These are phyloP conservation scores for Talaromyces liani DNA, from an alignment of 495 filamentous ascomycete species.

Conservation along the genomic window DNA sequence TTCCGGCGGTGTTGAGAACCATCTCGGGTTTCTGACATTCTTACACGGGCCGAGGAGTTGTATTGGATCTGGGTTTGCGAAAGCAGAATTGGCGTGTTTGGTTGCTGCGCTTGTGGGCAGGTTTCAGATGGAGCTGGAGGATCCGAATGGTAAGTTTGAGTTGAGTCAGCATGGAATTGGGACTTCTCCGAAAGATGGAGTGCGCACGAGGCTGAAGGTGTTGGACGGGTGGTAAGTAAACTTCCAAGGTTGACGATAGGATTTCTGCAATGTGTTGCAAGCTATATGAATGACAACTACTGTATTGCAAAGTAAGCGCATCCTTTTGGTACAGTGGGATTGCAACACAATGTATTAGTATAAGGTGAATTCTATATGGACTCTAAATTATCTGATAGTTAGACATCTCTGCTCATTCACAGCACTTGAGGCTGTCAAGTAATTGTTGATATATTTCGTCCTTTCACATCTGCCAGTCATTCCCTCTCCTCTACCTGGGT, in stretches of 20 bases:
- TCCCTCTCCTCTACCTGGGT: no score
- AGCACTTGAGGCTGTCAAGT: no score
- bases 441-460: no score
- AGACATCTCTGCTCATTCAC: no score
- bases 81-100: slow-evolving; percentile 74
- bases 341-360: no score
- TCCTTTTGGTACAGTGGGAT: no score
- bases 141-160: slow-evolving; percentile 49
- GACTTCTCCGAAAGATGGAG: neutral
- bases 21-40: slow-evolving; percentile 76
- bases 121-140: slow-evolving; percentile 56
- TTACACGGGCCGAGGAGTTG: slow-evolving; percentile 74
- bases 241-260: neutral
- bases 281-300: no score
- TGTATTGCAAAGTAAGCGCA: no score
- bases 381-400: no score
- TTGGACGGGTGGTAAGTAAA: slow-evolving; percentile 7
- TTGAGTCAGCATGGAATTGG: slow-evolving; percentile 23
- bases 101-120: slow-evolving; percentile 70
- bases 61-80: slow-evolving; percentile 75
- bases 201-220: slow-evolving; percentile 1
- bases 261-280: neutral
- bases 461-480: no score
- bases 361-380: neutral
- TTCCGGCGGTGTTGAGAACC: slow-evolving; percentile 50